These are phyloP conservation scores for Ceratobasidium sp. DNA, from an alignment of 1,284 basidiomycete genomes.

Conservation along the genomic window DNA sequence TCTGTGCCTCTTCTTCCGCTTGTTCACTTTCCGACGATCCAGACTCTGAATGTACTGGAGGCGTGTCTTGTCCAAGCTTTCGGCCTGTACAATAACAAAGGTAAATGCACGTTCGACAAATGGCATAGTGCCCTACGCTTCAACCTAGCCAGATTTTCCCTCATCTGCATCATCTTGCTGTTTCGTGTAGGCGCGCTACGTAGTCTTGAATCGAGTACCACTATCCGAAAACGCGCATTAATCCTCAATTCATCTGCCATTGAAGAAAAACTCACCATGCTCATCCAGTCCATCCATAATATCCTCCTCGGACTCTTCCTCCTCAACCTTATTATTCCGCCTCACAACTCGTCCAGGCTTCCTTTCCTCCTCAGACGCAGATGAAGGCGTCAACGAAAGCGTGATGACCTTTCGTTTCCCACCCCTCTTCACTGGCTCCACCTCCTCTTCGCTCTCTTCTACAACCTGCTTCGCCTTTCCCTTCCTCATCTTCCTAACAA, in stretches of 20 bases:
- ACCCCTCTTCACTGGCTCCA: not conserved
- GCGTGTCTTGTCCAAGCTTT: conserved; percentile 60
- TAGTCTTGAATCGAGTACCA: conserved; percentile 67
- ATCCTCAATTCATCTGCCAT: not conserved
- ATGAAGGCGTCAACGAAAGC: conserved; percentile 16
- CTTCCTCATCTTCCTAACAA: not conserved
- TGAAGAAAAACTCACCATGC: conserved; percentile 32
- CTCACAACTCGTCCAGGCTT: conserved; percentile 3
- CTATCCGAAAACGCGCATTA: conserved; percentile 50
- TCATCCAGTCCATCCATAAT: conserved; percentile 41
- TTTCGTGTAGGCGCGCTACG: conserved; percentile 58
- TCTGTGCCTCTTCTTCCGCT: conserved; percentile 50
- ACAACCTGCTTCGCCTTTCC: not conserved
- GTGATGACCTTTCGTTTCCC: conserved; percentile 21
- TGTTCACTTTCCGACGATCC: conserved; percentile 49
- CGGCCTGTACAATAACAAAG: conserved; percentile 33
- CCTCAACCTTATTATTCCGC: not conserved
- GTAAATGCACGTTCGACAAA: conserved; percentile 9
- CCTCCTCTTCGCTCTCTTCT: conserved; percentile 3
- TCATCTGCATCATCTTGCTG: conserved; percentile 57
- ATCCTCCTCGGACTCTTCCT: conserved; percentile 38
- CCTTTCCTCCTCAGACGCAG: not conserved
- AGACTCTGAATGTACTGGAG: conserved; percentile 50
- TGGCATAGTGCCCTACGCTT: conserved; percentile 57
- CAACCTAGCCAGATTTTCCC: conserved; percentile 68